Base-by-base conservation (phyloP, 225 moss, liverwort and hornwort species). In the Pseudisothecium myosuroides region DNA sequence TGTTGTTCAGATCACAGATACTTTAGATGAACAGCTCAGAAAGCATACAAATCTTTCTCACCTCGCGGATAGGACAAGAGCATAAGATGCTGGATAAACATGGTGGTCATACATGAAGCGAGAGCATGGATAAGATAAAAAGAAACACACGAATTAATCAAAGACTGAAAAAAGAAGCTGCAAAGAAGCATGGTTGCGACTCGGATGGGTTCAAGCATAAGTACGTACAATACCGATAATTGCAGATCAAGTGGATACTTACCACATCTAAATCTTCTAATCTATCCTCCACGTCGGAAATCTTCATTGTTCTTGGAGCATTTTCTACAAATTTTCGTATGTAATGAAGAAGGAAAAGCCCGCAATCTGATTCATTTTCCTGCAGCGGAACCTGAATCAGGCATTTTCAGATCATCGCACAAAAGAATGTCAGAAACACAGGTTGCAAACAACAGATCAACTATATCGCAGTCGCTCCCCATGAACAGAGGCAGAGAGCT, bases 311-410 rank as follows among this genome's bases (percentile, higher is more conserved):
- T 80, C 74, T 76, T 7, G 97, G 97, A 86, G 98, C 95, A 73
- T 86, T 90, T 61, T 92, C 91, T 74, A 97, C 90, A 88, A 97
- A 98, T 75, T 88, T 91, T 61, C 91, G 91, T 23, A 97, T 93
- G 87, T 96, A 98, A 68, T 96, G 95, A 34, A 98, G 92, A 88
- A 98, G 91, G 76, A 97, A 97, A 54, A 98, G 93, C n/a, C 98
- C 98, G 88, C 98, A 98, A 88, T 98, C 96, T 64, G 97, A 97
- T 75, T 96, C 97, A 88, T 98, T 98, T 88, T 97, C 95, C 84
- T 98, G 97, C 68, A 95, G 88, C 41, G 97, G 98, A 87, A 97
- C 98, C 97, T 98, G 66, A 89, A 56, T 88, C 71, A 86, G 86
- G 77, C 28, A 19, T 59, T 80, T 84, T 81, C 81, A 85, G 14